Base-by-base conservation (phyloP, 768 basidiomycete species). In the Boletus insuetus region DNA sequence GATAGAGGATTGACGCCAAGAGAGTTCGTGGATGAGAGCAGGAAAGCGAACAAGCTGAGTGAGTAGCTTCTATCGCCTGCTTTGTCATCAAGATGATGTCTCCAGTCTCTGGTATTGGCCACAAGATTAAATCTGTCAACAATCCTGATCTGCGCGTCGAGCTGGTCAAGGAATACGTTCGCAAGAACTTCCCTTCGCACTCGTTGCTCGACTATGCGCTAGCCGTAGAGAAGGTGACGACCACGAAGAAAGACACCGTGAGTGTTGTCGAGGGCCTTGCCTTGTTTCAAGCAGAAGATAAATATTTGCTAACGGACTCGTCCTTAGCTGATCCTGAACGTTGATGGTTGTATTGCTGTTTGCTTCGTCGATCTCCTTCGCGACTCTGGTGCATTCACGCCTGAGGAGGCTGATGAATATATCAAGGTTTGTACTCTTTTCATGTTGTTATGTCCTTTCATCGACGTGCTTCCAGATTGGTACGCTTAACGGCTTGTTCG, bases 71-170 rank as follows among this genome's bases (percentile, higher is more conserved):
- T 3, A 10, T 31, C 31, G 2, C 34, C 51, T 29, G 46, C 29
- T 60, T 17, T 6, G 31, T n/a, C 16, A 16, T 13, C 24, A n/a
- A 26, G 34, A 57, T 60, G 52, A 52, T 51, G 46, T 50, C 14
- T 11, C 35, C 60, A 90, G 89, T 98, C 80, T 89, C 87, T 62
- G 96, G 96, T 79, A 99, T 99, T 62, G 96, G 96, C 44, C 96
- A 99, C 86, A 98, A 98, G 84, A 97, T 99, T 82, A 99, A 99
- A 86, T 93, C 89, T 61, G 91, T 94, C 61, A 94, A 92, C 76
- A 95, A 95, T 83, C 93, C 92, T 46, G 92, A 94, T 79, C 80
- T 92, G 44, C 90, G 91, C 69, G 91, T 94, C 58, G 89, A 92
- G 75, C 86, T 94, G 56, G 91, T 93, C 51, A 97, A 98, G 82